Conservation (phyloP, 2,329 filamentous ascomycete genomes). For the Fusarium nygamai region DNA sequence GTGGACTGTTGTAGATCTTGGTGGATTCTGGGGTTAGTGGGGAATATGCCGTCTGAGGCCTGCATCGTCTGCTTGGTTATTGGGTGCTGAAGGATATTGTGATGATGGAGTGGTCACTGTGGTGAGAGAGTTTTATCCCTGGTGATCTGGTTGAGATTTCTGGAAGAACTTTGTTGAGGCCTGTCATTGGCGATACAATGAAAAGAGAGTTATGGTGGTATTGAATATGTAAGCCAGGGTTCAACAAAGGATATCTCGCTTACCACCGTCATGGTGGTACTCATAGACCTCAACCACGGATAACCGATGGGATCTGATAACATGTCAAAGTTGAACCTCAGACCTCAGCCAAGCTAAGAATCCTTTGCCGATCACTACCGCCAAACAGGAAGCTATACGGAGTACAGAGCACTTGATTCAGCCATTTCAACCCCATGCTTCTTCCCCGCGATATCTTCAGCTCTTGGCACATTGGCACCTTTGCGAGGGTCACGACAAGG, state of each 20-base stretch:
- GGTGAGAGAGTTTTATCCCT: not conserved
- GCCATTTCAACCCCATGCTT: not conserved
- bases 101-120: not conserved
- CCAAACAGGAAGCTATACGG: not conserved
- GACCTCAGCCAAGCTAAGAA: not conserved
- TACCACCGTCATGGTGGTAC: not conserved
- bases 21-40: not conserved
- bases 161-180: not conserved
- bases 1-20: slow-evolving; percentile 11
- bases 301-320: too few relatives aligned
- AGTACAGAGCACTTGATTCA: not conserved
- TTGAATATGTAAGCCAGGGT: not conserved
- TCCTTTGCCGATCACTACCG: not conserved
- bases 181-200: not conserved
- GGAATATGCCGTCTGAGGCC: not conserved
- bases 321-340: not conserved
- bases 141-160: not conserved
- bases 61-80: not conserved
- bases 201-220: too few relatives aligned
- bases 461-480: not conserved
- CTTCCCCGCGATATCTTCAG: not conserved
- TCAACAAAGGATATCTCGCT: not conserved
- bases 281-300: too few relatives aligned
- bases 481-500: not conserved
- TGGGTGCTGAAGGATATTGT: not conserved